Evolutionary conservation across 306 rosid genomes (phyloP).

Genomic region (Glycyrrhiza uralensis): DNA sequence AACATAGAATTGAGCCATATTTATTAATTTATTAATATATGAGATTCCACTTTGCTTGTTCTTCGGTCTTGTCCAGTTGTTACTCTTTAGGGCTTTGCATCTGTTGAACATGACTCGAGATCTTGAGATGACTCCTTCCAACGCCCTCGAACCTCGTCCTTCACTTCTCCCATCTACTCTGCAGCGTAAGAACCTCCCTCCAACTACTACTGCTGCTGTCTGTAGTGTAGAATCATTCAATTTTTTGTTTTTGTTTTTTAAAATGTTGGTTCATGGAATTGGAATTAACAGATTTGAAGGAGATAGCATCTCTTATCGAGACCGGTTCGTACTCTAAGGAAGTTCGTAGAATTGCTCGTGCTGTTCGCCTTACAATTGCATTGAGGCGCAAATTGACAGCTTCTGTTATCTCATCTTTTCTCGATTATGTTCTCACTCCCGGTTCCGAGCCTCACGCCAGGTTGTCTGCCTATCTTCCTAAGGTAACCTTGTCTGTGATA

Average conservation of each 20-base stretch:
- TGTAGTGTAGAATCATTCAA: background rate
- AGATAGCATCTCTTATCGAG: conserved; percentile 78
- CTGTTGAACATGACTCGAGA: conserved; percentile 46
- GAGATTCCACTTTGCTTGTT: background rate
- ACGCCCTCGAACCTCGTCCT: conserved; percentile 40
- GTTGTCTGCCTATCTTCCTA: conserved; percentile 67
- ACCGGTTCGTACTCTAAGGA: conserved; percentile 80
- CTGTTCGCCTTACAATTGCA: conserved; percentile 75
- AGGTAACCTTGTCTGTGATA: conserved; percentile 48
- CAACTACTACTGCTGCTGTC: background rate
- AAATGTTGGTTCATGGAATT: background rate
- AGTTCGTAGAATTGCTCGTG: conserved; percentile 86
- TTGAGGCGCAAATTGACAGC: conserved; percentile 75
- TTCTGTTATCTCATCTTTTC: conserved; percentile 56
- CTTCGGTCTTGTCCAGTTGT: background rate
- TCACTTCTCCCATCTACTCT: conserved; percentile 39
- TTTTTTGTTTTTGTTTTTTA: no score
- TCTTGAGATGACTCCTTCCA: conserved; percentile 42
- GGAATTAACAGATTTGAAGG: conserved; percentile 70
- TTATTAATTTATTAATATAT: no score
- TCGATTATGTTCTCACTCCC: conserved; percentile 50
- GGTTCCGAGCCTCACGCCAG: conserved; percentile 66
- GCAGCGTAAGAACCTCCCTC: conserved; percentile 30
- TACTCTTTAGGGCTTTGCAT: conserved; percentile 23
- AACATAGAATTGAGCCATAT: no score